phyloP scores from a whole-genome alignment of 169 alveolate genomes.

The Plasmodium malariae region DNA sequence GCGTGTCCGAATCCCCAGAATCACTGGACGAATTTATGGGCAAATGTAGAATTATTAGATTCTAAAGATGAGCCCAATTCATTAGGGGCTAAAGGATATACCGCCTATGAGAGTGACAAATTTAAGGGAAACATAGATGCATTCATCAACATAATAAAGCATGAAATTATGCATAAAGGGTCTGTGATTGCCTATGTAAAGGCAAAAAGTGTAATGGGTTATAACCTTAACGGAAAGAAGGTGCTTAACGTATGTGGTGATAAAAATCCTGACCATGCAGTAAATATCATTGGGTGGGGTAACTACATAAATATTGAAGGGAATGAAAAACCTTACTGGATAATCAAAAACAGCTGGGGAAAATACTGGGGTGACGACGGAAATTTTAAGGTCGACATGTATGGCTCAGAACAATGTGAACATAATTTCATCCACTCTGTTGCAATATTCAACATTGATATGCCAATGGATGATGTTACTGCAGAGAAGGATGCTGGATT shows the following conservation, averaged over 20 bases:
- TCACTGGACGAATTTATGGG: neutral
- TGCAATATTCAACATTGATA: conserved; percentile 13
- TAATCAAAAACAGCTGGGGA: conserved; percentile 46
- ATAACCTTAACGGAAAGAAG: conserved; percentile 53
- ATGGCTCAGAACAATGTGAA: conserved; percentile 19
- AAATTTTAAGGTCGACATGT: conserved; percentile 46
- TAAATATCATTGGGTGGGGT: conserved; percentile 73
- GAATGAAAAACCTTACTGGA: conserved; percentile 26
- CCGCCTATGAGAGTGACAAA: neutral
- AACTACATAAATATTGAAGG: conserved; percentile 25
- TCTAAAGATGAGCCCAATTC: neutral
- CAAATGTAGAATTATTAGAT: neutral
- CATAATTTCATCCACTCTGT: conserved; percentile 17
- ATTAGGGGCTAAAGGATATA: neutral
- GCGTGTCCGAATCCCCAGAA: neutral
- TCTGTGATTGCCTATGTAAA: conserved; percentile 53
- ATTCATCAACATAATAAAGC: conserved; percentile 47
- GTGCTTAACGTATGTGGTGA: conserved; percentile 51
- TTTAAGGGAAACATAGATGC: conserved; percentile 8
- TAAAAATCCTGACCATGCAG: conserved; percentile 59
- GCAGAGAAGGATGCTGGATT: neutral
- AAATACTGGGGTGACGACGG: conserved; percentile 43
- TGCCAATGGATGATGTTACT: neutral
- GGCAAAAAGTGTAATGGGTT: conserved; percentile 46
- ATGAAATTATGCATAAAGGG: conserved; percentile 49